Evolutionary conservation across 495 filamentous ascomycete genomes (phyloP).

Genomic region (Usnea hakonensis): DNA sequence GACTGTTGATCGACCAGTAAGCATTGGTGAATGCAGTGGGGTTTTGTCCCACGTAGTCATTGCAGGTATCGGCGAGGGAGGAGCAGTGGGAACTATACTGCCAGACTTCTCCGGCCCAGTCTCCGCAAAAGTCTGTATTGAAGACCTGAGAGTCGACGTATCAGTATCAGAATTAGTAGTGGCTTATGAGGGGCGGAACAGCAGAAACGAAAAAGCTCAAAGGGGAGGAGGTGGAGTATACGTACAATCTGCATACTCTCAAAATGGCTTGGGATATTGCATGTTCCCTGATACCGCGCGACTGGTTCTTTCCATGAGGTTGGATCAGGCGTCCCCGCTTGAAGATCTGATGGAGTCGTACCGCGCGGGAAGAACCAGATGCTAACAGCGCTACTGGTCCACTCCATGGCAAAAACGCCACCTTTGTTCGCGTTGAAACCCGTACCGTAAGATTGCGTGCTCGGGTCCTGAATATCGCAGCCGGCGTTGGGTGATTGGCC

Average conservation of each 20-base stretch:
- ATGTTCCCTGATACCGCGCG: slow-evolving; percentile 51
- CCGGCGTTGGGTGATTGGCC: slow-evolving; percentile 29
- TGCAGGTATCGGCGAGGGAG: slow-evolving; percentile 44
- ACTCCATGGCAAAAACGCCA: slow-evolving; percentile 73
- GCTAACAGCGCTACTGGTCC: slow-evolving; percentile 57
- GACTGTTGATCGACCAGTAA: slow-evolving; percentile 60
- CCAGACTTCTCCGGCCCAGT: slow-evolving; percentile 66
- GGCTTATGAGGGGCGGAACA: slow-evolving; percentile 36
- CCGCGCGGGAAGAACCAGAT: slow-evolving; percentile 72
- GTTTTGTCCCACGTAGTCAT: slow-evolving; percentile 55
- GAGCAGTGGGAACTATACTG: slow-evolving; percentile 24
- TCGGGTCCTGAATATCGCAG: slow-evolving; percentile 28
- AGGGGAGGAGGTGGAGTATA: slow-evolving; percentile 30
- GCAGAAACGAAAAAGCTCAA: slow-evolving; percentile 69
- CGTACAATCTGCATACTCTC: neutral
- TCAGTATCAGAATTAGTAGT: neutral
- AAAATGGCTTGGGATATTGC: neutral
- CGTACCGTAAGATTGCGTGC: slow-evolving; percentile 44
- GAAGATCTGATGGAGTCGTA: slow-evolving; percentile 51
- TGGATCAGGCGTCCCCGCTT: slow-evolving; percentile 50
- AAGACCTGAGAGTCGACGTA: slow-evolving; percentile 42
- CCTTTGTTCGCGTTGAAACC: slow-evolving; percentile 68
- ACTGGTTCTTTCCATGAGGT: slow-evolving; percentile 58
- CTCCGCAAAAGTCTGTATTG: slow-evolving; percentile 81
- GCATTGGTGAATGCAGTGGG: slow-evolving; percentile 51